These are phyloP conservation scores for Talaromyces adpressus DNA, from an alignment of 495 filamentous ascomycete genomes.

Conservation along the genomic window DNA sequence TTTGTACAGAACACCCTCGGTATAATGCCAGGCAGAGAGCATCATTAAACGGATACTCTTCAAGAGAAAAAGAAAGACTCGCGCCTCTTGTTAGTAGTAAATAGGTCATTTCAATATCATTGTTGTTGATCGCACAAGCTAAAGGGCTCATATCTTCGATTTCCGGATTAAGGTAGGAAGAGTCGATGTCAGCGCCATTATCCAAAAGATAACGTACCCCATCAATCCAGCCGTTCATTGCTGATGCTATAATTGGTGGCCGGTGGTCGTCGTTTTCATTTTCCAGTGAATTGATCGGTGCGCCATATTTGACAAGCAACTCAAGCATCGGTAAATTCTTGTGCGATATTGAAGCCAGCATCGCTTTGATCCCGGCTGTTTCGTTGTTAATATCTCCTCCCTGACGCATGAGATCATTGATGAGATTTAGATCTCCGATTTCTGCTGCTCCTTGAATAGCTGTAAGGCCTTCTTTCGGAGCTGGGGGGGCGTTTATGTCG, in stretches of 20 bases:
- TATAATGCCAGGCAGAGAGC: not conserved
- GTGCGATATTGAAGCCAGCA: constrained; percentile 8
- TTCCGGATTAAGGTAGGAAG: not conserved
- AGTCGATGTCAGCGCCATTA: constrained; percentile 10
- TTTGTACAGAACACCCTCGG: not conserved
- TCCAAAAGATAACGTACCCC: constrained; percentile 9
- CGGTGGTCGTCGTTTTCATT: not conserved
- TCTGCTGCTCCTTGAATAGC: constrained; percentile 15
- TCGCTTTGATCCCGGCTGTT: constrained; percentile 23
- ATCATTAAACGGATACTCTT: not conserved
- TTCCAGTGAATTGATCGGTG: constrained; percentile 7
- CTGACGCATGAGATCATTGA: constrained; percentile 9
- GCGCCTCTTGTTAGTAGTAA: not conserved
- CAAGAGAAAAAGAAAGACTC: not conserved
- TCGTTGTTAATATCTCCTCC: constrained; percentile 16
- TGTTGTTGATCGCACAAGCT: not conserved
- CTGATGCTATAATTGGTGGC: not conserved
- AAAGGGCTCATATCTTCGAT: not conserved
- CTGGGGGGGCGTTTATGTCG: constrained; percentile 17
- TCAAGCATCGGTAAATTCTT: constrained; percentile 7
- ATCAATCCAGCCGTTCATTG: constrained; percentile 3
- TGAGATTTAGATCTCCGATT: constrained; percentile 3
- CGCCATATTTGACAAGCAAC: constrained; percentile 12
- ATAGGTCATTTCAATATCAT: not conserved
- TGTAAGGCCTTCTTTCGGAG: constrained; percentile 13